Base-by-base conservation (phyloP, 2,329 filamentous ascomycete species). In the Trichophyton schoenleinii region DNA sequence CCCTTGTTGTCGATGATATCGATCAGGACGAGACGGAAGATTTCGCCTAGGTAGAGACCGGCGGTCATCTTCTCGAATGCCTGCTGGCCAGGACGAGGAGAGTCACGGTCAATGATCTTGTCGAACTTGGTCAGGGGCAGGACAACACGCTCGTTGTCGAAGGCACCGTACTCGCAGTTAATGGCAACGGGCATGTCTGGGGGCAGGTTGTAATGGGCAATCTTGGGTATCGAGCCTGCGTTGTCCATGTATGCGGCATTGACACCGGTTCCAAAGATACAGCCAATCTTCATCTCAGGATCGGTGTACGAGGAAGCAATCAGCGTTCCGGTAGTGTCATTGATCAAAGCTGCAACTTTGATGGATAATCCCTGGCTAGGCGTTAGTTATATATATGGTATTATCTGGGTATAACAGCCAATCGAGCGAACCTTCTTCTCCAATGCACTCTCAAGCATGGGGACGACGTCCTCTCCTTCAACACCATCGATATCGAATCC, bases 211-310 rank as follows among this genome's bases (percentile, higher is more conserved):
- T 95, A 83, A 77, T 96, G 85, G 9, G 88, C 89, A 60, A 99
- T 84, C 81, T 99, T 99, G 66, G 91, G 92, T 66, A 99, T 90
- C 11, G 87, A 89, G 66, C 90, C 91, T 66, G 84, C 89, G 70
- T 95, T 78, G 76, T 99, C 94, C 88, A 99, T 95, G 79, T 99
- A 99, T 44, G 94, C 94, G 46, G 92, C 94, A 70, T 99, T 99
- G 78, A 94, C 96, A 63, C 94, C 94, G 11, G 94, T 99, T 68
- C 94, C 94, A 70, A 99, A 99, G 72, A 99, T 99, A 76, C 92
- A 96, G 61, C 94, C 94, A 69, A 97, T 94, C 77, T 86, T 91
- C 83, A 96, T 95, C 67, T 86, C 84, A 53, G 86, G 79, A 72
- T 99, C 91, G n/a, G 92, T 97, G 77, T 99, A 99, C 34, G 90